Percentiles rank a stretch among this genome's conserved stretches.
Conservation (phyloP, 2,329 filamentous ascomycete genomes). For the Metarhizium robertsii region DNA sequence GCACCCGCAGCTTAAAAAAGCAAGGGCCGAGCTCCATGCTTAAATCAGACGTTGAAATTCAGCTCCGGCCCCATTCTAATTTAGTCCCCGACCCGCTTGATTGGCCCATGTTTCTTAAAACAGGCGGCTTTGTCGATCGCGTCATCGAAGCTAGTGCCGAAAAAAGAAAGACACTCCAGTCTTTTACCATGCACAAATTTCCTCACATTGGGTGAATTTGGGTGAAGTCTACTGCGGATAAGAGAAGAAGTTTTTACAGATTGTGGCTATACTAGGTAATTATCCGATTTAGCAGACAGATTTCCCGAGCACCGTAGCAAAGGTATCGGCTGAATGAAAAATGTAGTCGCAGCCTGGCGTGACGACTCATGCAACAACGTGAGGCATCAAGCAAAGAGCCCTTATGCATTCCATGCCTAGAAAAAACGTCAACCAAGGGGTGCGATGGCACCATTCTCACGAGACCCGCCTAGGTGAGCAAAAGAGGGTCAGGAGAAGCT, state of each 20-base stretch:
- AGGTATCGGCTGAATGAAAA: too few species aligned
- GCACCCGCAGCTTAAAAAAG: too few species aligned
- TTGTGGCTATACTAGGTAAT: too few species aligned
- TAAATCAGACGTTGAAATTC: too few species aligned
- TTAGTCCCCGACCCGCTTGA: background rate
- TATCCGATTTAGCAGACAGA: too few species aligned
- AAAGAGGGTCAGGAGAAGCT: background rate
- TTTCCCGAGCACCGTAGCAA: too few species aligned
- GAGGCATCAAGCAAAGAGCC: background rate
- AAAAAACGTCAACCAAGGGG: constrained; percentile 10
- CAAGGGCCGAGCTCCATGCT: background rate
- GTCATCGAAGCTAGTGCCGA: constrained; percentile 13
- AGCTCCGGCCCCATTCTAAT: too few species aligned
- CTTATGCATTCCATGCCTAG: background rate
- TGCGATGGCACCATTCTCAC: constrained; percentile 12
- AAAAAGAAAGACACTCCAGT: background rate
- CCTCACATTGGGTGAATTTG: too few species aligned
- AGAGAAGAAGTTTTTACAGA: too few species aligned
- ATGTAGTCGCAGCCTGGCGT: too few species aligned
- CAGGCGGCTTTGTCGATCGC: constrained; percentile 10
- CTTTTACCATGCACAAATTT: background rate
- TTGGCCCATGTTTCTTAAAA: constrained; percentile 5
- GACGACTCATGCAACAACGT: too few species aligned
- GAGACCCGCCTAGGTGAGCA: constrained; percentile 6
- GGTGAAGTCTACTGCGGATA: too few species aligned